Evolutionary conservation across 805 yeast species (phyloP), one percentile per base, ranked within the genome.

Genomic region (Candida pseudoglaebosa): DNA sequence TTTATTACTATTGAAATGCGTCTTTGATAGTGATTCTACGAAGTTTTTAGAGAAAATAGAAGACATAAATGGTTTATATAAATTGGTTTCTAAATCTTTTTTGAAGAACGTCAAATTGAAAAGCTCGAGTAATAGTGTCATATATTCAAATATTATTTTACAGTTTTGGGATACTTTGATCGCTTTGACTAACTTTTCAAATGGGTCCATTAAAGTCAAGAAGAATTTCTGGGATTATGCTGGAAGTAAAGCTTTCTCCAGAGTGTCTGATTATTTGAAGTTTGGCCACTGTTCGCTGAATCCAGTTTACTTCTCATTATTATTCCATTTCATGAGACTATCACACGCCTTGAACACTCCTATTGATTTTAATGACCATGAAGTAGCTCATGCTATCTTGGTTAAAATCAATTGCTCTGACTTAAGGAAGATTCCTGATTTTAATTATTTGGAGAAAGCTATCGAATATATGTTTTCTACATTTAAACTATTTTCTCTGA

Each of bases 241-340:
- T 15, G 82, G 81, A 13, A 47, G 50, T 33, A 65, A 65, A 39
- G 45, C 56, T 40, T 60, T 61, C 3, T 46, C 78, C 1, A 70
- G 69, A 41, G 50, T 84, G 8, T 33, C 65, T 1, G 70, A 61
- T 0, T 71, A 80, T 44, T 47, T 84, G 15, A 61, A 61, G 9
- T 44, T 78, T 10, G 84, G 88, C 0, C 75, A 77, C 2, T 65
- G 80, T 34, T 68, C 67, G 36, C 77, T 84, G 36, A 61, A 66
- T 20, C 72, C 80, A 0, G 45, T 60, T 0, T 82, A 78, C 50
- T 84, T 76, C 46, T 40, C 42, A 2, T 34, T 50, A 7, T 36
- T 68, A 14, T 37, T 38, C 2, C 39, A 46, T 1, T 50, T 67
- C 21, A 56, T 67, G 22, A 36, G 38, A 10, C 32, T 53, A 3